Base-by-base conservation (phyloP, 805 yeast species). In the Geotrichum ghanense region DNA sequence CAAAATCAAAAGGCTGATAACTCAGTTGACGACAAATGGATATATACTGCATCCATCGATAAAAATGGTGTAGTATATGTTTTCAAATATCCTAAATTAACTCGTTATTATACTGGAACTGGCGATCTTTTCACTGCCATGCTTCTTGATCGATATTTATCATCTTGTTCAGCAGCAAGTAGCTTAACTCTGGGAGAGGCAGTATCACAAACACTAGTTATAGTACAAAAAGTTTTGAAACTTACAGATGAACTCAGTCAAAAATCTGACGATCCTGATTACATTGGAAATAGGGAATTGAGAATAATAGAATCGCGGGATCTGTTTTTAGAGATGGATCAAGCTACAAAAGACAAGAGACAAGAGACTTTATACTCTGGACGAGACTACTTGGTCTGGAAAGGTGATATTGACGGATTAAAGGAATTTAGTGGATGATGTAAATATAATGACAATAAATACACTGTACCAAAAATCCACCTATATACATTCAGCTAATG, bases 61-160 rank as follows among this genome's bases (percentile, higher is more conserved):
- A 19, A 12, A 31, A 7, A 10, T 16, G 12, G 37, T 19, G 16
- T n/a, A n/a, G 37, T 31, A 6, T n/a, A 7, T 19, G 37, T 31
- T 6, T 78, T 75, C 55, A 70, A 71, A 52, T 71, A 83, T 12
- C 82, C 84, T 1, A 68, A 71, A 27, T 74, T 86, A 39, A 77
- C 81, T 46, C 80, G 90, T 3, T 87, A 90, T 61, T 90, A 89
- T 65, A 86, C 96, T 0, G 97, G 97, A 1, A 95, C 92, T 0
- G 97, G 97, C 4, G 97, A 89, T 57, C 64, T 89, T 39, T 89
- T 90, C 56, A 81, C 95, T 0, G 90, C 95, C 0, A 62, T 89
- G 35, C 61, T 88, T 25, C 55, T 85, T 3, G 94, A 83, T 61
- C 73, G 84, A 53, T 66, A 31, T n/a, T 12, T 31, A 19, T n/a